Evolutionary conservation across 495 filamentous ascomycete genomes (phyloP).

Genomic region (Parathielavia appendiculata): DNA sequence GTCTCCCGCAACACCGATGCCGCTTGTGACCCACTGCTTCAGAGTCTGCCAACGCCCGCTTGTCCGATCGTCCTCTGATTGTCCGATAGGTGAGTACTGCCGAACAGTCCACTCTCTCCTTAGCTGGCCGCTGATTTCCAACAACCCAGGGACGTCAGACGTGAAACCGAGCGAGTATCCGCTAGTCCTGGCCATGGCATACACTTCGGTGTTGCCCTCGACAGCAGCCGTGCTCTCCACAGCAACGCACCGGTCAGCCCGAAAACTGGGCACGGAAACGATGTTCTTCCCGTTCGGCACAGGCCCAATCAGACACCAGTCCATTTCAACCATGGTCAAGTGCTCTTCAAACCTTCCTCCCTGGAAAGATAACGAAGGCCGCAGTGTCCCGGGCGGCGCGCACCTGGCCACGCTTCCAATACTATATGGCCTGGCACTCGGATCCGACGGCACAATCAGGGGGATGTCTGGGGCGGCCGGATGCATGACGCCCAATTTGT

Average conservation of each 20-base stretch:
- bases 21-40: conserved; percentile 18
- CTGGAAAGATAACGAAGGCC: conserved; percentile 17
- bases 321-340: conserved; percentile 15
- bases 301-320: conserved; percentile 17
- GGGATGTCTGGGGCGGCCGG: conserved; percentile 12
- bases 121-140: conserved; percentile 6
- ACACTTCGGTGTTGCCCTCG: conserved; percentile 21
- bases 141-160: conserved; percentile 19
- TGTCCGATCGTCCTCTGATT: neutral
- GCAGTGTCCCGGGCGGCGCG: neutral
- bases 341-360: neutral
- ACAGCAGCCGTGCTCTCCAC: conserved; percentile 4
- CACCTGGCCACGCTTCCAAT: conserved; percentile 13
- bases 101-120: conserved; percentile 20
- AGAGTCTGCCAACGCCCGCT: conserved; percentile 12
- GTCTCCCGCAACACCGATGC: conserved; percentile 19
- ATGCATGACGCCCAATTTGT: conserved; percentile 6
- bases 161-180: conserved; percentile 20
- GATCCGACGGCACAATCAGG: neutral
- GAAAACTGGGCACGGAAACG: conserved; percentile 6
- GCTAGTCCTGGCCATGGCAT: conserved; percentile 16
- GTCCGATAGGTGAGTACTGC: conserved; percentile 12
- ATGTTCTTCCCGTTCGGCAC: conserved; percentile 15
- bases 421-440: conserved; percentile 1
- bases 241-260: neutral